Base-by-base conservation (phyloP, 192 early-diverging fungal genomes). In the Powellomyces hirtus region DNA sequence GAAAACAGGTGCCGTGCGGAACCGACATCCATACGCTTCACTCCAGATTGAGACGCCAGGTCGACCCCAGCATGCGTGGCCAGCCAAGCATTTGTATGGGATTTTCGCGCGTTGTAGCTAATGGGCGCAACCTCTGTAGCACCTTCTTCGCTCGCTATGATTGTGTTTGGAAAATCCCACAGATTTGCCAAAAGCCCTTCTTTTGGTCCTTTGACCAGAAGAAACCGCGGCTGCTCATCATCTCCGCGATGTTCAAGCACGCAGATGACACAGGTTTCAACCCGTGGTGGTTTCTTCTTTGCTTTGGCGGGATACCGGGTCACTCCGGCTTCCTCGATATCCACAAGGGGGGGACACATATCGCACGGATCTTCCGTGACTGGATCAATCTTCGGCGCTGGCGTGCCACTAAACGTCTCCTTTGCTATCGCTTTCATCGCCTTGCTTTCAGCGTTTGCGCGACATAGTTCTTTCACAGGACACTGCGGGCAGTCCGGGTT, bases 161-260 rank as follows among this genome's bases (percentile, higher is more conserved):
- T 24, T 16, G 52, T 70, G 59, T 75, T 76, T 4, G 88, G 87
- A 63, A 91, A 91, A 70, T 91, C 89, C 90, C 90, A 91, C 31
- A 91, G 77, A 4, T 89, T 89, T 30, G 89, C 89, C 16, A 91
- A 49, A 33, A 91, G 70, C 36, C 71, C 84, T 51, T 75, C 81
- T 22, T 78, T 70, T 36, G 86, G 84, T 31, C 86, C 66, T 64
- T 84, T 79, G n/a, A 80, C 71, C 38, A 89, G 64, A 58, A 89
- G 59, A 78, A 74, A 86, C 44, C 68, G 63, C 49, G 80, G 77
- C 2, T 44, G 58, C 13, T 42, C 56, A 0, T 74, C 46, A 22
- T 37, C 59, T 6, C n/a, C 44, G 2, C 53, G 57, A 20, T 53
- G 64, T 49, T 89, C 84, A 22, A 87, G 31, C 38, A 86, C 84